A percentile compares a stretch with the other conserved stretches of the same genome.
phyloP scores from a whole-genome alignment of 148 eudicot species.

The Heliosperma pusillum region DNA sequence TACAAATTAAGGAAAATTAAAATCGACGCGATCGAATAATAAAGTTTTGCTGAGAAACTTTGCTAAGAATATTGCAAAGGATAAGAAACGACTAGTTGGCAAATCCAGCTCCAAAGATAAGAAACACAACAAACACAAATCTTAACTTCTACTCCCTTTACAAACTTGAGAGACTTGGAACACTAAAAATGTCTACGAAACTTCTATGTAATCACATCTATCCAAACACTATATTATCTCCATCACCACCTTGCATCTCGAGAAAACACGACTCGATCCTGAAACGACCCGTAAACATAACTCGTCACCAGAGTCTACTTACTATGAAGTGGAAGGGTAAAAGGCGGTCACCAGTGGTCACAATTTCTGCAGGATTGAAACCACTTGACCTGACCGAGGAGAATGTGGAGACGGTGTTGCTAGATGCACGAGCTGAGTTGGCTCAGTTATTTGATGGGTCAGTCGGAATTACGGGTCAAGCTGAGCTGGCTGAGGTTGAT shows the following conservation, averaged over 20 bases:
- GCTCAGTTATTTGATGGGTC: constrained; percentile 76
- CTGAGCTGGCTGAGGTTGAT: constrained; percentile 79
- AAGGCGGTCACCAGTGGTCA: constrained; percentile 13
- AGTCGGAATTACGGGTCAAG: constrained; percentile 83
- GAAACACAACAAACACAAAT: constrained; percentile 13
- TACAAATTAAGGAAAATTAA: too few relatives aligned
- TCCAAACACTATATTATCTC: constrained; percentile 11
- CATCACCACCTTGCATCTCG: constrained; percentile 2
- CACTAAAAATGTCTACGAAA: constrained; percentile 22
- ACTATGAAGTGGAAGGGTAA: neutral
- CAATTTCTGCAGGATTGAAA: constrained; percentile 45
- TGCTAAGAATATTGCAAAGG: constrained; percentile 1
- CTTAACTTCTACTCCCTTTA: neutral
- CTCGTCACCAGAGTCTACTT: neutral
- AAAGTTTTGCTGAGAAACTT: too few relatives aligned
- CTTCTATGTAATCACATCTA: constrained; percentile 10
- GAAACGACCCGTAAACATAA: neutral
- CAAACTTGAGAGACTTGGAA: neutral
- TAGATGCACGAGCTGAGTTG: constrained; percentile 64
- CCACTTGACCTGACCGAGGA: constrained; percentile 85
- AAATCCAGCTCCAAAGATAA: constrained; percentile 15
- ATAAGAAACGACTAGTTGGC: constrained; percentile 18
- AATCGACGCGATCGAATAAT: too few relatives aligned
- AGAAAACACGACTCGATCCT: neutral
- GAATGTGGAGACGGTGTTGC: constrained; percentile 58